Evolutionary conservation across 495 filamentous ascomycete genomes (phyloP).

Genomic region (Lasiosphaeria miniovina): DNA sequence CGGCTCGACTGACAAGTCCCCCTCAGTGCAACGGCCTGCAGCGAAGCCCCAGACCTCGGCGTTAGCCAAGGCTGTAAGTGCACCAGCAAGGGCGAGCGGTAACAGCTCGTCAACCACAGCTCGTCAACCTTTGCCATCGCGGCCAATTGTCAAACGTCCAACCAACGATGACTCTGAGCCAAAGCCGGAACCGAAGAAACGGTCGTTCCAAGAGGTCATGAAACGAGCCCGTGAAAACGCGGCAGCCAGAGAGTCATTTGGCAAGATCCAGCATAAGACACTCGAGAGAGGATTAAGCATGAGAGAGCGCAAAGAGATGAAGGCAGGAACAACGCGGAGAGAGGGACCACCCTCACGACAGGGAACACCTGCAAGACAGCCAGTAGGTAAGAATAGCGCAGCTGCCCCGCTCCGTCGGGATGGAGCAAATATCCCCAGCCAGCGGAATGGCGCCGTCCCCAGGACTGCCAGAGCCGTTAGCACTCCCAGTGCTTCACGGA

Average conservation of each 20-base stretch:
- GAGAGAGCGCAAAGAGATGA: constrained; percentile 46
- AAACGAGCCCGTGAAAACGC: constrained; percentile 58
- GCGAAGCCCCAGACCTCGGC: constrained; percentile 18
- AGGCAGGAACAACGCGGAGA: constrained; percentile 31
- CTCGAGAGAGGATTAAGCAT: constrained; percentile 43
- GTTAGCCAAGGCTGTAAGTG: background rate
- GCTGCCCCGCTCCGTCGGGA: constrained; percentile 21
- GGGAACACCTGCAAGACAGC: constrained; percentile 1
- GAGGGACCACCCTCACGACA: constrained; percentile 13
- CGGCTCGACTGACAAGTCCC: constrained; percentile 1
- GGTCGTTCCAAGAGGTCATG: constrained; percentile 67
- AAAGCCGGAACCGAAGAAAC: constrained; percentile 51
- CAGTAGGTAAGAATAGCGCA: constrained; percentile 18
- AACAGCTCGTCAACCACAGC: background rate
- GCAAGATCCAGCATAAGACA: constrained; percentile 56
- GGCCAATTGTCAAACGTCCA: constrained; percentile 18
- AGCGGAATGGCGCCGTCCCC: constrained; percentile 19
- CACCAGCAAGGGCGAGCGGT: background rate
- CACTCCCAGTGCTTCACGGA: constrained; percentile 17
- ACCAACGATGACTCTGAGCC: constrained; percentile 29
- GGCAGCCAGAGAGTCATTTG: constrained; percentile 42
- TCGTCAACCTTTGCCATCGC: constrained; percentile 18
- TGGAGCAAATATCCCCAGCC: constrained; percentile 5
- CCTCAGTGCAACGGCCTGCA: constrained; percentile 6
- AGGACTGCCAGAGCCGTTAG: constrained; percentile 10